Base-by-base conservation (phyloP, 768 basidiomycete species). In the Amanita rimosa region DNA sequence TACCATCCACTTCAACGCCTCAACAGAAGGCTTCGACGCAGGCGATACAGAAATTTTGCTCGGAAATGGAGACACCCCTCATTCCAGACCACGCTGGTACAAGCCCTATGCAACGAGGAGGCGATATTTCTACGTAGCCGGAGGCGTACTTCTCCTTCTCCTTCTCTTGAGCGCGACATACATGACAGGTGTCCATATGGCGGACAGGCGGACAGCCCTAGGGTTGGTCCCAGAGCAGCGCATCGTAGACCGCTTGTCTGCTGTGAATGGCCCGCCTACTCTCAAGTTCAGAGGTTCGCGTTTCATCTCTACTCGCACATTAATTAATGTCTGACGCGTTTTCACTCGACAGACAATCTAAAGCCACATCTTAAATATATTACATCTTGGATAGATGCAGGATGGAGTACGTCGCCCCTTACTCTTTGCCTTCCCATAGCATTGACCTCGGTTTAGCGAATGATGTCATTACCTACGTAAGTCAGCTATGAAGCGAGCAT, bases 301-400 rank as follows among this genome's bases (percentile, higher is more conserved):
- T 3, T 11, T 2, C 31, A 29, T 50, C 16, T 10, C 22, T 16
- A 40, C 34, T 51, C 3, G n/a, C 10, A 27, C 11, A 6, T 17
- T 8, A 2, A 22, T 26, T 3, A n/a, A 11, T 6, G 16, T 27
- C 21, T 21, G 29, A 37, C 44, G 45, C 38, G 41, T 52, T 26
- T 21, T 26, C 21, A 6, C 21, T 37, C 27, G n/a, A 6, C 42
- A 82, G 84, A 84, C 54, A 85, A 85, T 54, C 63, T 87, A 31
- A 73, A 71, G 13, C 63, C 73, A 16, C 75, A 83, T 49, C 65
- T 66, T 3, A 71, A 79, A 53, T 87, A 85, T 53, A 76, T 87
- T 51, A 80, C 83, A 1, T 81, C 81, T 11, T 87, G 82, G 82
- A 68, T 79, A 35, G 78, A 79, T 33, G 82, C 83, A n/a, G 85